Percentiles rank a stretch among this genome's conserved stretches.
These are phyloP conservation scores for Backusella parvicylindrica DNA, from an alignment of 192 early-diverging fungal genomes.

Conservation along the genomic window DNA sequence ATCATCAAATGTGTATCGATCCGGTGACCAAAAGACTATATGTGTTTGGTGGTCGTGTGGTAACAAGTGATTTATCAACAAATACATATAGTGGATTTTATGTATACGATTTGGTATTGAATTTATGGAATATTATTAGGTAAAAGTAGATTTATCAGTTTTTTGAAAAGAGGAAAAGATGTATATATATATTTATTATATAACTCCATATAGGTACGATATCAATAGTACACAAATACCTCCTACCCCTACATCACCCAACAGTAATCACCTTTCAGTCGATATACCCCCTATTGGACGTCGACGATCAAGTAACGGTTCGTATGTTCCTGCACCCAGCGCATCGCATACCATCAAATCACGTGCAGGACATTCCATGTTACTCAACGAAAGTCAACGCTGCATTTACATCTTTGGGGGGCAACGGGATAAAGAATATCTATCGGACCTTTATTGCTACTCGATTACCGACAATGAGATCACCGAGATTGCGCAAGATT, in stretches of 20 bases:
- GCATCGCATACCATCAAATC: conserved; percentile 55
- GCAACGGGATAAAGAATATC: conserved; percentile 76
- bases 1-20: conserved; percentile 94
- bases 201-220: not conserved
- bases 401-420: conserved; percentile 91
- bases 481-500: conserved; percentile 72
- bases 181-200: not conserved
- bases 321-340: not conserved
- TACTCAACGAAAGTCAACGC: conserved; percentile 67
- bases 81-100: conserved; percentile 87
- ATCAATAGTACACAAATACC: not conserved
- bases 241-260: not conserved
- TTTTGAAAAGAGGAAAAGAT: not conserved
- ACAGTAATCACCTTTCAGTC: not conserved
- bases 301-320: not conserved
- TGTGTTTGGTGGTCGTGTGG: conserved; percentile 86
- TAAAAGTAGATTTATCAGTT: conserved; percentile 35
- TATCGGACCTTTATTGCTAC: conserved; percentile 82
- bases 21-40: conserved; percentile 65
- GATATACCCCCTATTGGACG: not conserved
- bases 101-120: conserved; percentile 62
- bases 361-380: conserved; percentile 89
- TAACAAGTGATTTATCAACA: conserved; percentile 59
- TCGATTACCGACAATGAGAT: conserved; percentile 78
- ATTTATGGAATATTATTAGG: conserved; percentile 74